Evolutionary conservation across 768 basidiomycete genomes (phyloP).

Genomic region (Tylopilus sp.): DNA sequence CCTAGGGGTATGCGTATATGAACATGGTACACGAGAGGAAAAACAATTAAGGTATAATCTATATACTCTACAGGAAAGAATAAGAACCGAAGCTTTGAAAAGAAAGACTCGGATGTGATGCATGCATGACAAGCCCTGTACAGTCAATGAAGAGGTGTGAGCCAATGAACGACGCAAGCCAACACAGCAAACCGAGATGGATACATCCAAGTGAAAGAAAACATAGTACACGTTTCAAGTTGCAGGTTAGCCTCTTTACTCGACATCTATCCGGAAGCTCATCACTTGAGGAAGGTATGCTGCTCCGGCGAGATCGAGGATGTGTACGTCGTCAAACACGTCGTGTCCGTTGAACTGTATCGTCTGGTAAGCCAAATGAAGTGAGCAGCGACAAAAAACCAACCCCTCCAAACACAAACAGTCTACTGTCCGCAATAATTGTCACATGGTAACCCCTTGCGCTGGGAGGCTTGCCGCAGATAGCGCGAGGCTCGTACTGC

Average conservation of each 20-base stretch:
- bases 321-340: slow-evolving; percentile 81
- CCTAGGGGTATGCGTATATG: slow-evolving; percentile 26
- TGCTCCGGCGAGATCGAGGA: slow-evolving; percentile 80
- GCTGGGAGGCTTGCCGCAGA: slow-evolving; percentile 65
- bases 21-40: slow-evolving; percentile 20
- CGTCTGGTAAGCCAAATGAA: not conserved
- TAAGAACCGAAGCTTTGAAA: slow-evolving; percentile 12
- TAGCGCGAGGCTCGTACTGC: slow-evolving; percentile 71
- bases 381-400: slow-evolving; percentile 9
- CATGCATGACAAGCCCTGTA: not conserved
- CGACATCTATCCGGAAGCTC: slow-evolving; percentile 58
- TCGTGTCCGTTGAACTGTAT: slow-evolving; percentile 68
- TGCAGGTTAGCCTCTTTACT: slow-evolving; percentile 6
- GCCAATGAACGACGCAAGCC: not conserved
- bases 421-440: slow-evolving; percentile 74
- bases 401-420: slow-evolving; percentile 82
- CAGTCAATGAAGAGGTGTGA: slow-evolving; percentile 17
- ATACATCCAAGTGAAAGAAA: not conserved
- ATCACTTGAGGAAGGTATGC: slow-evolving; percentile 91
- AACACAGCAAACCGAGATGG: slow-evolving; percentile 1
- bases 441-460: slow-evolving; percentile 84
- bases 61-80: slow-evolving; percentile 43
- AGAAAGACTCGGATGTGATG: not conserved
- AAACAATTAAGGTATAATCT: slow-evolving; percentile 30
- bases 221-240: not conserved